Percentiles rank a stretch among this genome's conserved stretches.
These are phyloP conservation scores for Tylopilus plumbeoviolaceoides DNA, from an alignment of 768 basidiomycete species.

Conservation along the genomic window DNA sequence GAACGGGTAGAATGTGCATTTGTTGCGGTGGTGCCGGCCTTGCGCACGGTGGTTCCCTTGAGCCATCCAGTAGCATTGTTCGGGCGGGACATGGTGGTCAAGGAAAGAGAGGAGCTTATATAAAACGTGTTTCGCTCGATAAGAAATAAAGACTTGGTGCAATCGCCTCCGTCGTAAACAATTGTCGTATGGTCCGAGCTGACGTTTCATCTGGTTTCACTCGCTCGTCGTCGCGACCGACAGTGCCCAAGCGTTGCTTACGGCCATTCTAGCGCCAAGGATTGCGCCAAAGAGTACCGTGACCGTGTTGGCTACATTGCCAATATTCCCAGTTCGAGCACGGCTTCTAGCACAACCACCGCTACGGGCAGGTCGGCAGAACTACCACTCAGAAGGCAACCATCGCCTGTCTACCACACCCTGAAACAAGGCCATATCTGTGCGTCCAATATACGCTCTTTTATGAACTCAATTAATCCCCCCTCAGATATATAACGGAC, in stretches of 20 bases:
- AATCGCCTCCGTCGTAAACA: neutral
- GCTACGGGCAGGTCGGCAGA: neutral
- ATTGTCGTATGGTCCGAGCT: neutral
- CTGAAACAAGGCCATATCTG: conserved; percentile 14
- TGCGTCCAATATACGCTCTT: conserved; percentile 5
- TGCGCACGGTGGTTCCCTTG: conserved; percentile 72
- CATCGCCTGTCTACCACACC: neutral
- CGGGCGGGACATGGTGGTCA: conserved; percentile 29
- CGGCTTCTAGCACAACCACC: conserved; percentile 11
- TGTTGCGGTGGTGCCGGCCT: conserved; percentile 47
- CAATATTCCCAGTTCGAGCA: conserved; percentile 13
- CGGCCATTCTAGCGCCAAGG: no score
- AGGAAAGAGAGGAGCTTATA: conserved; percentile 8
- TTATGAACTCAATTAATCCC: conserved; percentile 3
- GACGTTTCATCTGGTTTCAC: conserved; percentile 1
- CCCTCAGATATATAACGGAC: conserved; percentile 6
- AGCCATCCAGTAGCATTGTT: conserved; percentile 46
- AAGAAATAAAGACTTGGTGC: neutral
- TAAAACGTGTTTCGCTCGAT: conserved; percentile 15
- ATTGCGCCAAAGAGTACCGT: neutral
- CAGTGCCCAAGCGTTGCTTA: neutral
- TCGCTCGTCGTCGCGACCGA: neutral
- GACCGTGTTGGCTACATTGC: neutral
- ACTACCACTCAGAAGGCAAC: conserved; percentile 1
- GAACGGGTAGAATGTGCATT: conserved; percentile 49